Evolutionary conservation across 495 filamentous ascomycete genomes (phyloP).

Genomic region (Penicillium silybi): DNA sequence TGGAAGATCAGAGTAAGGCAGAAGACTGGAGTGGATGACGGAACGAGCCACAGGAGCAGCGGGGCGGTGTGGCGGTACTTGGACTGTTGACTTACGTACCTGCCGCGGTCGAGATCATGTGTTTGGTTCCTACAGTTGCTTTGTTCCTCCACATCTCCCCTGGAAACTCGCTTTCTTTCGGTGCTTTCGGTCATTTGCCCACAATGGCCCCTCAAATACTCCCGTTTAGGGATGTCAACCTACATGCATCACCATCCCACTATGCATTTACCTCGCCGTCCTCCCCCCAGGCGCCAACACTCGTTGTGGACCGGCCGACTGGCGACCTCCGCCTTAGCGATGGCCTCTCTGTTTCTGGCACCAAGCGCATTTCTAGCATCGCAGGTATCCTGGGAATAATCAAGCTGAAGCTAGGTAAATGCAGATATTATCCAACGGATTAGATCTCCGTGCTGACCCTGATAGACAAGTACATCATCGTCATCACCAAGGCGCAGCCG

Average conservation of each 20-base stretch:
- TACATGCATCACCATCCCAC: slow-evolving; percentile 82
- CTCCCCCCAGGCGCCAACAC: slow-evolving; percentile 77
- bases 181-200: slow-evolving; percentile 13
- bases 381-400: slow-evolving; percentile 92
- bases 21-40: slow-evolving; percentile 27
- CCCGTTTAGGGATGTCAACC: slow-evolving; percentile 93
- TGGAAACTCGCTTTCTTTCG: slow-evolving; percentile 3
- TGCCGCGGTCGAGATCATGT: slow-evolving; percentile 26
- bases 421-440: neutral
- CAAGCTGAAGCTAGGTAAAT: slow-evolving; percentile 78
- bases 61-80: slow-evolving; percentile 29
- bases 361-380: slow-evolving; percentile 86
- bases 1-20: slow-evolving; percentile 15
- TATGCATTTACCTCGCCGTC: slow-evolving; percentile 98
- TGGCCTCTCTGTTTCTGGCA: slow-evolving; percentile 59
- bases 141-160: slow-evolving; percentile 4
- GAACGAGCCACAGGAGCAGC: slow-evolving; percentile 29
- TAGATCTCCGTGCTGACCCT: slow-evolving; percentile 11
- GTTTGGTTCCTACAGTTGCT: slow-evolving; percentile 16
- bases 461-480: slow-evolving; percentile 91
- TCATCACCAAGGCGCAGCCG: slow-evolving; percentile 90
- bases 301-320: slow-evolving; percentile 88
- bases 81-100: neutral
- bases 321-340: slow-evolving; percentile 84
- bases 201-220: slow-evolving; percentile 56